These are phyloP conservation scores for Lactarius indigo DNA, from an alignment of 768 basidiomycete genomes.

Conservation along the genomic window DNA sequence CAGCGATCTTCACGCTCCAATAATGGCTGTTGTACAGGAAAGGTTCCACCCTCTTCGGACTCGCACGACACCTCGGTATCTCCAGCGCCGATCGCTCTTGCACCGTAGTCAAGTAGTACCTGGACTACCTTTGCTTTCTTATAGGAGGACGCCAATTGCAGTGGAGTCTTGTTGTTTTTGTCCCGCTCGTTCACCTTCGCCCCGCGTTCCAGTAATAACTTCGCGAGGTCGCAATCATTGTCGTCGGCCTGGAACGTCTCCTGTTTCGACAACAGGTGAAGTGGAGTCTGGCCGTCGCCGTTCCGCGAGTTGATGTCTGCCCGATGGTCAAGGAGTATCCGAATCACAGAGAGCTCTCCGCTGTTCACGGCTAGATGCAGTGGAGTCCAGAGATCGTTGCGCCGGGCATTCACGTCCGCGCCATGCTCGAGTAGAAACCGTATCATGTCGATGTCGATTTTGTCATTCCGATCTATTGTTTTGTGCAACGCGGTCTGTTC, in stretches of 20 bases:
- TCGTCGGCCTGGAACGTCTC: not conserved
- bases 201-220: not conserved
- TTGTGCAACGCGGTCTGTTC: not conserved
- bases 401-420: not conserved
- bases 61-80: no score
- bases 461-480: no score
- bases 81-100: no score
- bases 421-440: no score
- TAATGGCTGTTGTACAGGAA: no score
- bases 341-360: not conserved
- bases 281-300: not conserved
- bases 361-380: not conserved
- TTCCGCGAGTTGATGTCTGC: not conserved
- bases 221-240: not conserved
- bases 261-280: not conserved
- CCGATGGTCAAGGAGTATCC: not conserved
- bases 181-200: not conserved
- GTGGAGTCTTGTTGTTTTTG: not conserved
- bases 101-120: not conserved
- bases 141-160: not conserved
- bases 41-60: no score
- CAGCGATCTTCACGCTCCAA: no score
- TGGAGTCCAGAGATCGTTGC: not conserved
- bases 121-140: not conserved
- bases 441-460: no score